Conservation (phyloP, 176 grass and related monocot genomes). For the Lolium multiflorum region DNA sequence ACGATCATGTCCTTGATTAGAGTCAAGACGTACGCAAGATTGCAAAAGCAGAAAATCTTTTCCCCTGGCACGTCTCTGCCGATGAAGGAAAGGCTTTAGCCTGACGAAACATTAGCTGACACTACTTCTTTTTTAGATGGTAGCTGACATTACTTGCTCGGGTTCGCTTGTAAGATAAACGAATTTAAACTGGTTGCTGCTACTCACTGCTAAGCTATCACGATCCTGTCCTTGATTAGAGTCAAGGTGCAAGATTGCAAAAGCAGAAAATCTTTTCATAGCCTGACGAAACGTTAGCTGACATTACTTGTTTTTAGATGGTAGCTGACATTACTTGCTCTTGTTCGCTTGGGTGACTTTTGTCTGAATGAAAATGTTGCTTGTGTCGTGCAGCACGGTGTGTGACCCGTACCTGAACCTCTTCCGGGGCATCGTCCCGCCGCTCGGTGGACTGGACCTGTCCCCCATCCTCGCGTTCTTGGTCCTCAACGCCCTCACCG, state of each 20-base stretch:
- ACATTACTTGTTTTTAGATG: not conserved
- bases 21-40: not conserved
- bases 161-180: not conserved
- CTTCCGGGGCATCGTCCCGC: slow-evolving; percentile 96
- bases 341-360: not conserved
- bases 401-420: slow-evolving; percentile 98
- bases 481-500: slow-evolving; percentile 83
- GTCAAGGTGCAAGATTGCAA: not conserved
- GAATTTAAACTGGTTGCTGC: not conserved
- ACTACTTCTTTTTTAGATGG: no score
- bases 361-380: slow-evolving; percentile 6
- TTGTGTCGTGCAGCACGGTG: slow-evolving; percentile 65
- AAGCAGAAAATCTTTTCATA: slow-evolving; percentile 1
- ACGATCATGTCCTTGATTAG: not conserved
- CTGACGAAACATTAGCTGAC: not conserved
- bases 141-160: not conserved
- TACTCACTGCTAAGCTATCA: not conserved
- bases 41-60: slow-evolving; percentile 12
- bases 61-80: not conserved
- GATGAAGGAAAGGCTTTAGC: no score
- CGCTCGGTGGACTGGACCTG: slow-evolving; percentile 89
- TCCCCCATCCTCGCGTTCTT: slow-evolving; percentile 96
- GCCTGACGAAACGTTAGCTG: not conserved
- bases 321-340: not conserved
- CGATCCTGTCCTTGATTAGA: not conserved